These are phyloP conservation scores for Hanseniaspora taiwanica DNA, from an alignment of 805 yeast species.

Conservation along the genomic window DNA sequence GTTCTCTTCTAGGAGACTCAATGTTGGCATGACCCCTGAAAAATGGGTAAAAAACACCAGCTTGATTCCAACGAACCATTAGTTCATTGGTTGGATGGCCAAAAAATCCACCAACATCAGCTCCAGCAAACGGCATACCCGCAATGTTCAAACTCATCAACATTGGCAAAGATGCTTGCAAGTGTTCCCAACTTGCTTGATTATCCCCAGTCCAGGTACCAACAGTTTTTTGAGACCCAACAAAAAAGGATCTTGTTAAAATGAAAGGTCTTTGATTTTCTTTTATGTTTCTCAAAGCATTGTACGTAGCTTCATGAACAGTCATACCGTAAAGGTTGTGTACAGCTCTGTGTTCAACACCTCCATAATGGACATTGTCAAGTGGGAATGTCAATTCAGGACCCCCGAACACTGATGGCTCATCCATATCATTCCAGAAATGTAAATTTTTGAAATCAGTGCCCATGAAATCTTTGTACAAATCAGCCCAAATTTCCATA, in stretches of 20 bases:
- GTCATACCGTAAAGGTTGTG: conserved; percentile 79
- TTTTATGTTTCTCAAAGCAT: conserved; percentile 45
- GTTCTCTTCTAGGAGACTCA: conserved; percentile 86
- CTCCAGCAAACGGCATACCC: conserved; percentile 88
- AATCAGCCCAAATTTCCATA: conserved; percentile 43
- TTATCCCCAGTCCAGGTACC: conserved; percentile 99
- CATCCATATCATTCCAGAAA: conserved; percentile 98
- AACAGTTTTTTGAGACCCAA: conserved; percentile 84
- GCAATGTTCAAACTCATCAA: conserved; percentile 64
- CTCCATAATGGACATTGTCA: conserved; percentile 64
- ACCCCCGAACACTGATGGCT: conserved; percentile 89
- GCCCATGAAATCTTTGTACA: conserved; percentile 34
- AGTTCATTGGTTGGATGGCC: conserved; percentile 78
- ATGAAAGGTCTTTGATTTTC: conserved; percentile 63
- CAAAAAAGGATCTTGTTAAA: conserved; percentile 71
- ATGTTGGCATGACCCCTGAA: conserved; percentile 95
- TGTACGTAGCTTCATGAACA: conserved; percentile 66
- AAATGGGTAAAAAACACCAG: conserved; percentile 93
- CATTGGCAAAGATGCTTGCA: conserved; percentile 77
- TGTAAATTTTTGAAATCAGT: conserved; percentile 46
- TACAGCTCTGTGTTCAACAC: conserved; percentile 81
- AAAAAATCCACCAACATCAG: conserved; percentile 95
- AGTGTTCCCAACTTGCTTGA: conserved; percentile 82
- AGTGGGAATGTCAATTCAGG: conserved; percentile 88
- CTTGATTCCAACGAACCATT: conserved; percentile 85